phyloP scores from a whole-genome alignment of 331 rosid species.

The Rosa hybrid region DNA sequence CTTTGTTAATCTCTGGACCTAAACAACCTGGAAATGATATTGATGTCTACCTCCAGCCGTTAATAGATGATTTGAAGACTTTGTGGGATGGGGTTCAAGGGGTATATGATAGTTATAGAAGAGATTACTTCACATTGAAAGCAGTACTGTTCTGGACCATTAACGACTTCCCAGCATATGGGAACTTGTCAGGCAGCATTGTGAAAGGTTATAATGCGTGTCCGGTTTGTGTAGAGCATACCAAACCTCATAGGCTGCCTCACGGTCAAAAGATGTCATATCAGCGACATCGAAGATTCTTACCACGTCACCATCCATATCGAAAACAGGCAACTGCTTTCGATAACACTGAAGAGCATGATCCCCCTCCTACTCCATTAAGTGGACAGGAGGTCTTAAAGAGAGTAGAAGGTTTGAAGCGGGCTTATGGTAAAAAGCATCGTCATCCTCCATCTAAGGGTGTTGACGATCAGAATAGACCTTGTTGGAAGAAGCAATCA shows the following conservation, averaged over 20 bases:
- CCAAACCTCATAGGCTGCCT: neutral
- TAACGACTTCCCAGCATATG: neutral
- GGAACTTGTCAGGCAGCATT: neutral
- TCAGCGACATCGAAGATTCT: neutral
- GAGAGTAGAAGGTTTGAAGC: neutral
- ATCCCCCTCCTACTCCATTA: neutral
- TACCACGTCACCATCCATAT: neutral
- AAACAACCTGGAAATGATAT: too few relatives aligned
- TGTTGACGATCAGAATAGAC: neutral
- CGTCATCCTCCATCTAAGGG: neutral
- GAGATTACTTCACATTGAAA: neutral
- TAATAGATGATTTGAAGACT: neutral
- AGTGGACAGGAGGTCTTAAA: neutral
- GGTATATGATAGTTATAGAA: neutral
- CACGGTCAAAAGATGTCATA: neutral
- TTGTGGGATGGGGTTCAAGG: neutral
- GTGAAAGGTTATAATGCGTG: neutral
- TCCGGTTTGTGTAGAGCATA: neutral
- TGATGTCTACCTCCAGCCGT: neutral
- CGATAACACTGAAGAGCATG: neutral
- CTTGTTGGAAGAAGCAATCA: neutral
- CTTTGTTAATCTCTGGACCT: too few relatives aligned
- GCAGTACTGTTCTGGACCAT: neutral
- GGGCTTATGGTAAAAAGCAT: neutral
- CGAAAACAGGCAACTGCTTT: neutral